phyloP scores from a whole-genome alignment of 2,329 filamentous ascomycete species.

The Emmonsiellopsis sp. region DNA sequence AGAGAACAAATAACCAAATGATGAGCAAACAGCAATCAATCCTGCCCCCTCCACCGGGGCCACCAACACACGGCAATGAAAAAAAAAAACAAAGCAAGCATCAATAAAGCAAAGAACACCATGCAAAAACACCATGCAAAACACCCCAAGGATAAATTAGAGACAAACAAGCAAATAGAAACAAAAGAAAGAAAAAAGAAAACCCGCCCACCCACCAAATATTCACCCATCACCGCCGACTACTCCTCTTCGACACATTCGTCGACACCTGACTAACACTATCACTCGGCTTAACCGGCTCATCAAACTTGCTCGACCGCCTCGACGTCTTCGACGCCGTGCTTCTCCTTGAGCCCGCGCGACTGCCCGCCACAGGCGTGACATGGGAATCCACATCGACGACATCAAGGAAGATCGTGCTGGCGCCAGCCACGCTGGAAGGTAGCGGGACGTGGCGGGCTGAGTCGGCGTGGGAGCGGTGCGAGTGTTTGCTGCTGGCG shows the following conservation, averaged over 20 bases:
- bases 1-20: too few species aligned
- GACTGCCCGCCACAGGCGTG: slow-evolving; percentile 43
- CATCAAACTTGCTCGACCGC: slow-evolving; percentile 26
- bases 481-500: slow-evolving; percentile 9
- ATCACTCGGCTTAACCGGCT: slow-evolving; percentile 29
- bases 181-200: neutral
- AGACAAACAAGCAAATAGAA: neutral
- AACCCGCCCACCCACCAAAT: neutral
- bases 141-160: too few species aligned
- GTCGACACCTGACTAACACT: slow-evolving; percentile 31
- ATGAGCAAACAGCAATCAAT: too few species aligned
- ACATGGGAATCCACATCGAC: slow-evolving; percentile 47
- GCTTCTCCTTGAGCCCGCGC: slow-evolving; percentile 18
- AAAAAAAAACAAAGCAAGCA: too few species aligned
- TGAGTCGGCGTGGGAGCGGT: slow-evolving; percentile 6
- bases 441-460: slow-evolving; percentile 24
- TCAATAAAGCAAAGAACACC: too few species aligned
- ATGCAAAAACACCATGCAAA: too few species aligned
- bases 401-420: slow-evolving; percentile 17
- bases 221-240: neutral
- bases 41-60: too few species aligned
- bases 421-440: slow-evolving; percentile 22
- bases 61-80: too few species aligned
- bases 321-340: slow-evolving; percentile 4
- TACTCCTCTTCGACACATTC: slow-evolving; percentile 11